Conservation (phyloP, 345 rosid genomes). For the Citrus glauca region DNA sequence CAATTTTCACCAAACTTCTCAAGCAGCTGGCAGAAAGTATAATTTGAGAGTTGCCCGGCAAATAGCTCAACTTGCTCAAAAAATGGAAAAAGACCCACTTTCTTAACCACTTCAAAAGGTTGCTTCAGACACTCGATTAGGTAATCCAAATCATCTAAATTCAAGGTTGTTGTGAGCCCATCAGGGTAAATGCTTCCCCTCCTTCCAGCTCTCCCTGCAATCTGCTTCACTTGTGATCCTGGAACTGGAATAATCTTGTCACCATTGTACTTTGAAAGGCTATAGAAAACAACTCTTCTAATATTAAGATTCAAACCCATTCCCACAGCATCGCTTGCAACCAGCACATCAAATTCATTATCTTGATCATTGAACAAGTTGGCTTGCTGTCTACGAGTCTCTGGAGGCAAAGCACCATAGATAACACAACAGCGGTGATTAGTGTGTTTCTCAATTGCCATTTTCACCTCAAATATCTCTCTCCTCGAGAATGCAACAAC, state of each 20-base stretch:
- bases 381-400: conserved; percentile 93
- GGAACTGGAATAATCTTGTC: conserved; percentile 79
- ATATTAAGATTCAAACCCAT: conserved; percentile 96
- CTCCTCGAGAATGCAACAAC: conserved; percentile 91
- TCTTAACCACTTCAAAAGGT: conserved; percentile 76
- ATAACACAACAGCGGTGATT: conserved; percentile 90
- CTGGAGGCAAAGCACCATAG: conserved; percentile 94
- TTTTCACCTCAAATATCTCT: conserved; percentile 88
- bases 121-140: conserved; percentile 79
- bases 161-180: conserved; percentile 81
- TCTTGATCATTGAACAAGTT: conserved; percentile 81
- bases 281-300: conserved; percentile 78
- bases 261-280: conserved; percentile 77
- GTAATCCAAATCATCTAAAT: conserved; percentile 66
- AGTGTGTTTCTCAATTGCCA: conserved; percentile 81
- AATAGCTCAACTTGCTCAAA: conserved; percentile 92
- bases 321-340: conserved; percentile 97
- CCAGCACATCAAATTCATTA: conserved; percentile 87
- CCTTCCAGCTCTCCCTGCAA: conserved; percentile 96
- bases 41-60: conserved; percentile 58
- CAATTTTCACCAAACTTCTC: conserved; percentile 77
- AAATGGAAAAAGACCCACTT: conserved; percentile 86
- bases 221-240: conserved; percentile 89
- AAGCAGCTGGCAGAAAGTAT: conserved; percentile 58
- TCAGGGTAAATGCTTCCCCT: conserved; percentile 88